Conservation (phyloP, 176 grass and related monocot species). For the Oryza meyeriana region DNA sequence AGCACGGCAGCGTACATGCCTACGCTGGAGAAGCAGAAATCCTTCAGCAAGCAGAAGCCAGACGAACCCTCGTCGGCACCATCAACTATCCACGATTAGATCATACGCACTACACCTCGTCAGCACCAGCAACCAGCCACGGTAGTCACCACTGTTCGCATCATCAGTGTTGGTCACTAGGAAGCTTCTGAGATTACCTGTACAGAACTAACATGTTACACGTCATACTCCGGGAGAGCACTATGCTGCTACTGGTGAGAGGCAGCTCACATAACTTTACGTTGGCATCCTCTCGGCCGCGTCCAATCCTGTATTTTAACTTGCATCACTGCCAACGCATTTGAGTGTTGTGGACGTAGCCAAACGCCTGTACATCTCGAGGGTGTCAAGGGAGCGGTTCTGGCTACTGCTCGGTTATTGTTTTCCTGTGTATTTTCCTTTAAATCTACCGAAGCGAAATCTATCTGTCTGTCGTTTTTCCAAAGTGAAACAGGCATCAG, state of each 20-base stretch:
- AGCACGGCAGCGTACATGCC: slow-evolving; percentile 53
- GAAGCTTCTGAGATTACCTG: not conserved
- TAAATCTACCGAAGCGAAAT: not conserved
- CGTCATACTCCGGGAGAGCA: not conserved
- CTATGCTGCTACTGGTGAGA: not conserved
- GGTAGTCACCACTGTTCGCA: not conserved
- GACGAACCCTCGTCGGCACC: slow-evolving; percentile 31
- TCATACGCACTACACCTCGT: not conserved
- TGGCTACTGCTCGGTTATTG: not conserved
- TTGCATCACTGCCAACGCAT: not conserved
- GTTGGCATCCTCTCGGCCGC: not conserved
- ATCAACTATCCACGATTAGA: slow-evolving; percentile 27
- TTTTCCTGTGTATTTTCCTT: not conserved
- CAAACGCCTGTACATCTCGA: not conserved
- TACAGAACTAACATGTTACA: not conserved
- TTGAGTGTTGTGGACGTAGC: not conserved
- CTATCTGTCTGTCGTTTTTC: not conserved
- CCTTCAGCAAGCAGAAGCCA: slow-evolving; percentile 39
- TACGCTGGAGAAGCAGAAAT: slow-evolving; percentile 65
- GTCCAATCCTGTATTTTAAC: not conserved
- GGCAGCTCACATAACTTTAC: not conserved
- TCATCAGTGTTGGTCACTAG: not conserved
- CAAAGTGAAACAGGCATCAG: not conserved
- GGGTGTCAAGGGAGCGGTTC: not conserved
- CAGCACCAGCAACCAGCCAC: no score